phyloP scores from a whole-genome alignment of 345 rosid species.

The Aquilaria yunnanensis region DNA sequence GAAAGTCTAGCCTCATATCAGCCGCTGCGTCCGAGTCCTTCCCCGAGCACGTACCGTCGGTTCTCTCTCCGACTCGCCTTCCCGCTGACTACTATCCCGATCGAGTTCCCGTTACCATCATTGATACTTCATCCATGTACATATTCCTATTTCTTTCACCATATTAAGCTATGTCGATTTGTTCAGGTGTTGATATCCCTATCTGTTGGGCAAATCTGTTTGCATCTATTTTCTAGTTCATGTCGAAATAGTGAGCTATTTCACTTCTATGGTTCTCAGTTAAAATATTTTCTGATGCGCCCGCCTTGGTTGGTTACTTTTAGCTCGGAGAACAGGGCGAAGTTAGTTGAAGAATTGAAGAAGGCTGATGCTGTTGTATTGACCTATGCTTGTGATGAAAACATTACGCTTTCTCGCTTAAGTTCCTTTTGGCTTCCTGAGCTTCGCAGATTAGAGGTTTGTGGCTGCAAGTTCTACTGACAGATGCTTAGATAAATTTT shows the following conservation, averaged over 20 bases:
- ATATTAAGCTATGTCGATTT: neutral
- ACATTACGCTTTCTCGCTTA: slow-evolving; percentile 52
- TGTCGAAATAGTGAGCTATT: neutral
- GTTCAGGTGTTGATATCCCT: no score
- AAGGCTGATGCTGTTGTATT: slow-evolving; percentile 70
- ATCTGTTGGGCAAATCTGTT: neutral
- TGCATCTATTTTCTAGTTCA: neutral
- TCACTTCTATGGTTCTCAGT: neutral
- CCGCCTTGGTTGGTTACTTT: slow-evolving; percentile 13
- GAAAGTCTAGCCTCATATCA: slow-evolving; percentile 69
- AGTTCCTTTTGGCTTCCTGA: slow-evolving; percentile 72
- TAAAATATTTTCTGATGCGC: neutral
- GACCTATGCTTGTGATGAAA: slow-evolving; percentile 74
- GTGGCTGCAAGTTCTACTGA: neutral
- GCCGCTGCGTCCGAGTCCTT: slow-evolving; percentile 62
- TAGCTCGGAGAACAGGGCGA: slow-evolving; percentile 65
- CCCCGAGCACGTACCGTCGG: slow-evolving; percentile 54
- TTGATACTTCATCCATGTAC: slow-evolving; percentile 78
- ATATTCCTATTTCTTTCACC: neutral
- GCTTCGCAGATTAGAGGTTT: slow-evolving; percentile 66
- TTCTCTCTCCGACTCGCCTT: slow-evolving; percentile 65
- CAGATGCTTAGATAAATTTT: neutral
- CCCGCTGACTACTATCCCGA: slow-evolving; percentile 72
- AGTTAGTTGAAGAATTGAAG: slow-evolving; percentile 70
- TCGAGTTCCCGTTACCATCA: slow-evolving; percentile 65